A percentile compares a stretch with the other conserved stretches of the same genome.
Conservation (phyloP, 345 rosid genomes). For the Noccaea caerulescens region DNA sequence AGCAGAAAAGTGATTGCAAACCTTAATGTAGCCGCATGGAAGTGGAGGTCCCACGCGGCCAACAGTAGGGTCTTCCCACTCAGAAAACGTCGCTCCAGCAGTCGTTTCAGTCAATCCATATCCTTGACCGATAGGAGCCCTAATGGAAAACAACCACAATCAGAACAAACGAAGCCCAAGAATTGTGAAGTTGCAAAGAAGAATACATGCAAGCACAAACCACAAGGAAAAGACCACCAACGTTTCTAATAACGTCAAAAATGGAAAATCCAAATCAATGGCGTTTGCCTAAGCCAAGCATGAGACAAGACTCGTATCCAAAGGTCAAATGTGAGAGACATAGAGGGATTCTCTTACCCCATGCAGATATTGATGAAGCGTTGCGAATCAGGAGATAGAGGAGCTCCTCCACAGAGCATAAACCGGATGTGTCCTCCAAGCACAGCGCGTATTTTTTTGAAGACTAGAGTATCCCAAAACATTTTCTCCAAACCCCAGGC, state of each 20-base stretch:
- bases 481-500: constrained; percentile 84
- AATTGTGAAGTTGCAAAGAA: constrained; percentile 6
- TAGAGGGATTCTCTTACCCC: constrained; percentile 58
- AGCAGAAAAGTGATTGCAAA: constrained; percentile 32
- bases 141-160: constrained; percentile 36
- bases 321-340: constrained; percentile 26
- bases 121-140: constrained; percentile 87
- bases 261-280: neutral
- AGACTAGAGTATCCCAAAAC: constrained; percentile 73
- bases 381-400: constrained; percentile 81
- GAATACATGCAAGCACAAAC: constrained; percentile 4
- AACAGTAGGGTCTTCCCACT: constrained; percentile 69
- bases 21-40: constrained; percentile 82
- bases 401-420: constrained; percentile 93
- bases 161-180: constrained; percentile 25
- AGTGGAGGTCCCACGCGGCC: constrained; percentile 96
- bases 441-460: constrained; percentile 62
- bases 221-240: neutral
- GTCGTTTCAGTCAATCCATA: constrained; percentile 96
- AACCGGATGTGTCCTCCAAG: constrained; percentile 80
- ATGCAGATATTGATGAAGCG: constrained; percentile 88
- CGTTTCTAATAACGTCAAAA: neutral
- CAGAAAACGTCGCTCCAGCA: constrained; percentile 89
- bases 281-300: neutral
- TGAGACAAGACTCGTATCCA: constrained; percentile 13